A percentile compares a stretch with the other conserved stretches of the same genome.
Conservation (phyloP, 2,329 filamentous ascomycete genomes). For the Cryphonectria naterciae region DNA sequence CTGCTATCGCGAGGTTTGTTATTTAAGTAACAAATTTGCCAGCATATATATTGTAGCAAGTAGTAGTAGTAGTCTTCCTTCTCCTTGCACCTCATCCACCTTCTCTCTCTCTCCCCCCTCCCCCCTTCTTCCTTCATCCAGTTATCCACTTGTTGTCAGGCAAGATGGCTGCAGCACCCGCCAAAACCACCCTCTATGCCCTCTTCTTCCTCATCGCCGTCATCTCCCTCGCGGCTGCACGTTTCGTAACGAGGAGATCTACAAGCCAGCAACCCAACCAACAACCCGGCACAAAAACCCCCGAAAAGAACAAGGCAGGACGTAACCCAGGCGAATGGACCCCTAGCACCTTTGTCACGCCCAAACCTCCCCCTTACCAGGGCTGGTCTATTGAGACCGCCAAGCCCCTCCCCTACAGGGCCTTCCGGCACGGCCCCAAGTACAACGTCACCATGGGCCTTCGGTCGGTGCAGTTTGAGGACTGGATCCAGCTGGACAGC, state of each 20-base stretch:
- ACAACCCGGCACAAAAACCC: background rate
- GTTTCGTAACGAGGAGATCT: slow-evolving; percentile 13
- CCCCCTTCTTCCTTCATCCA: too few species aligned
- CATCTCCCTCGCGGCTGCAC: slow-evolving; percentile 13
- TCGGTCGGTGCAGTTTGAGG: slow-evolving; percentile 68
- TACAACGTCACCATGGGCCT: slow-evolving; percentile 80
- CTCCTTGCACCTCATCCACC: background rate
- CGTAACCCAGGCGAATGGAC: slow-evolving; percentile 52
- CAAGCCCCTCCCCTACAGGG: slow-evolving; percentile 76
- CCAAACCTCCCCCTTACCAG: slow-evolving; percentile 64
- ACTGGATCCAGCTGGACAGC: slow-evolving; percentile 87
- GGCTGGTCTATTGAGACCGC: slow-evolving; percentile 71
- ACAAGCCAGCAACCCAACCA: background rate
- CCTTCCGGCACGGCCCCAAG: slow-evolving; percentile 76
- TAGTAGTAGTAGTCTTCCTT: background rate
- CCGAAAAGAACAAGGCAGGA: background rate
- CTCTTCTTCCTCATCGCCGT: slow-evolving; percentile 16
- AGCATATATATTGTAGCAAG: background rate
- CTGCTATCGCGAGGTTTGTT: background rate
- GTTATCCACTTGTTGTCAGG: background rate
- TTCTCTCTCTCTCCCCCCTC: background rate
- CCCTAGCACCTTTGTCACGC: slow-evolving; percentile 62
- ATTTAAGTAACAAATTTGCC: too few species aligned
- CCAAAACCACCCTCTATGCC: slow-evolving; percentile 15
- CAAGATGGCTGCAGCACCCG: slow-evolving; percentile 5